phyloP scores from a whole-genome alignment of 345 rosid species.

The Salix arbutifolia region DNA sequence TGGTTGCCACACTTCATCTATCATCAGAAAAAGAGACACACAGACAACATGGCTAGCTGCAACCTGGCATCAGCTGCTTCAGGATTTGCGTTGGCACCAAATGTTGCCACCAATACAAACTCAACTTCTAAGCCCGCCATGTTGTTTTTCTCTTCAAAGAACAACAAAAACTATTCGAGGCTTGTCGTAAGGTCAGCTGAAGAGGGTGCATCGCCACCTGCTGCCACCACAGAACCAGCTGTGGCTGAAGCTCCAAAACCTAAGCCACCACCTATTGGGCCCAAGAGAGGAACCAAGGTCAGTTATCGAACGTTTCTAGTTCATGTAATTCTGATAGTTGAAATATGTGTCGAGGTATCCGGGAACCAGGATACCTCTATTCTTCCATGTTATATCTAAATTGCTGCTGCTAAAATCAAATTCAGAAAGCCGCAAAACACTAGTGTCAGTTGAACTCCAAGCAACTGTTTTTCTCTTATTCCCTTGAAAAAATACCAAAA shows the following conservation, averaged over 20 bases:
- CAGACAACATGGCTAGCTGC: conserved; percentile 49
- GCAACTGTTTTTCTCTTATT: too few relatives aligned
- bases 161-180: conserved; percentile 33
- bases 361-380: background rate
- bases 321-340: too few relatives aligned
- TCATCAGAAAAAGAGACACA: background rate
- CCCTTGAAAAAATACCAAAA: background rate
- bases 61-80: conserved; percentile 71
- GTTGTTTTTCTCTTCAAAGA: conserved; percentile 45
- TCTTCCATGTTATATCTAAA: background rate
- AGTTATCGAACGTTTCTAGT: background rate
- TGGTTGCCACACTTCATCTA: background rate
- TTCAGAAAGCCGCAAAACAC: background rate
- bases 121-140: conserved; percentile 38
- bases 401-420: conserved; percentile 4
- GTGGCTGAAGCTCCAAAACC: conserved; percentile 46
- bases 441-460: background rate
- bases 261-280: conserved; percentile 75
- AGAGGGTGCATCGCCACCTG: conserved; percentile 45
- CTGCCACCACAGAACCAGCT: conserved; percentile 35
- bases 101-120: conserved; percentile 25
- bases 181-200: conserved; percentile 59
- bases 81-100: conserved; percentile 47
- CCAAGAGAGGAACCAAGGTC: conserved; percentile 93
- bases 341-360: too few relatives aligned